Conservation (phyloP, 768 basidiomycete genomes). For the Naganishia randhawae region DNA sequence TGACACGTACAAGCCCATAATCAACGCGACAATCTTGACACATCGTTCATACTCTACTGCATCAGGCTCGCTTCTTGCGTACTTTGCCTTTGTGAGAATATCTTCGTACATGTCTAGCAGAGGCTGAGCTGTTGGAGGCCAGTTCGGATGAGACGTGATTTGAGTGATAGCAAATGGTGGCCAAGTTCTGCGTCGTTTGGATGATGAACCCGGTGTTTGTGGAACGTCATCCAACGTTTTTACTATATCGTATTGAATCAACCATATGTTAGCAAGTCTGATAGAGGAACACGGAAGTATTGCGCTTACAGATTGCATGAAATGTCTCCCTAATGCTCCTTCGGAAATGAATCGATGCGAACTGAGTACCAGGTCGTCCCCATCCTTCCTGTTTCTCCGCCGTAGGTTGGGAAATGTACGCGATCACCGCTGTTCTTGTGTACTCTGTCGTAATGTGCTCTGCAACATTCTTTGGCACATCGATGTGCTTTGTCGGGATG, state of each 20-base stretch:
- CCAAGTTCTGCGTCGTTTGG: slow-evolving; percentile 27
- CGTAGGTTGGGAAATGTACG: slow-evolving; percentile 50
- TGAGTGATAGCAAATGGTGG: slow-evolving; percentile 26
- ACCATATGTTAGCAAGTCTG: slow-evolving; percentile 30
- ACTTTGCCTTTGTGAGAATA: slow-evolving; percentile 41
- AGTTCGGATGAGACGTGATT: slow-evolving; percentile 32
- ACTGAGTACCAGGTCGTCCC: slow-evolving; percentile 46
- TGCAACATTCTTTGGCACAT: slow-evolving; percentile 48
- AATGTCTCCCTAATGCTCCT: slow-evolving; percentile 24
- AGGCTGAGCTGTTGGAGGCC: slow-evolving; percentile 33
- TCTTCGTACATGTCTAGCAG: slow-evolving; percentile 39
- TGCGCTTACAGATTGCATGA: slow-evolving; percentile 20
- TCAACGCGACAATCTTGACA: slow-evolving; percentile 43
- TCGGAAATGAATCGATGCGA: slow-evolving; percentile 29
- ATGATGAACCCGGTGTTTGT: background rate
- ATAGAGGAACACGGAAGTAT: too few relatives aligned
- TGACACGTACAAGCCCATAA: slow-evolving; percentile 39
- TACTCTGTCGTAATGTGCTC: slow-evolving; percentile 48
- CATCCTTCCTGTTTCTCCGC: slow-evolving; percentile 49
- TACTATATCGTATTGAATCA: slow-evolving; percentile 26
- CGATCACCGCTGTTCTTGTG: slow-evolving; percentile 47
- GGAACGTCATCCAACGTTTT: slow-evolving; percentile 9
- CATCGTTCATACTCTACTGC: slow-evolving; percentile 43
- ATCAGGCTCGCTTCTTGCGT: slow-evolving; percentile 41
- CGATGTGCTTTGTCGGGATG: slow-evolving; percentile 48